Conservation (phyloP, 306 rosid species). For the Trifolium dubium region DNA sequence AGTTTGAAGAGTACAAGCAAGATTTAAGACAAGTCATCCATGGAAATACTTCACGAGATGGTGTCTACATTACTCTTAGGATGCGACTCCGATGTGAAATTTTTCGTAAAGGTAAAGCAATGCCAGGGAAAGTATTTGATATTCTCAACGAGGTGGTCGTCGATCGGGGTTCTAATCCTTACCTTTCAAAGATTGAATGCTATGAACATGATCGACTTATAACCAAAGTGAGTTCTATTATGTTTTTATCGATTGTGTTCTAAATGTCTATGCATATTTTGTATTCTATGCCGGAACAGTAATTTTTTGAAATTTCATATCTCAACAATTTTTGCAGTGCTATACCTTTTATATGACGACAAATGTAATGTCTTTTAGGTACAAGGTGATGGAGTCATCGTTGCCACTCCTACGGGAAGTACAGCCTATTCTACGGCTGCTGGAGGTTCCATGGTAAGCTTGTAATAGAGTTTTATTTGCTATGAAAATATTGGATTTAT, state of each 20-base stretch:
- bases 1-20: conserved; percentile 77
- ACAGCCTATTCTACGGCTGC: conserved; percentile 99
- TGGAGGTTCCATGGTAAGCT: conserved; percentile 95
- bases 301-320: conserved; percentile 12
- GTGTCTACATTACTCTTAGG: conserved; percentile 96
- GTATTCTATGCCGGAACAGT: conserved; percentile 19
- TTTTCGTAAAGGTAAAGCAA: conserved; percentile 76
- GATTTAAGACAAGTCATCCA: conserved; percentile 87
- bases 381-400: conserved; percentile 99
- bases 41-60: conserved; percentile 88
- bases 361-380: conserved; percentile 57
- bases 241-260: conserved; percentile 18
- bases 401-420: conserved; percentile 99
- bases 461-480: conserved; percentile 1
- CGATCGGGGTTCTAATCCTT: conserved; percentile 98
- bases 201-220: conserved; percentile 91
- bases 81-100: conserved; percentile 97
- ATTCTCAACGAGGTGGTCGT: conserved; percentile 90
- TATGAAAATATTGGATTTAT: conserved; percentile 13
- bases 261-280: conserved; percentile 10
- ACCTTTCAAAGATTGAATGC: conserved; percentile 96
- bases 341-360: conserved; percentile 38
- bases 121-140: conserved; percentile 90
- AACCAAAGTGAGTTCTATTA: conserved; percentile 73
- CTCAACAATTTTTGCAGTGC: conserved; percentile 35